These are phyloP conservation scores for Fusarium burgessii DNA, from an alignment of 2,329 filamentous ascomycete genomes.

Conservation along the genomic window DNA sequence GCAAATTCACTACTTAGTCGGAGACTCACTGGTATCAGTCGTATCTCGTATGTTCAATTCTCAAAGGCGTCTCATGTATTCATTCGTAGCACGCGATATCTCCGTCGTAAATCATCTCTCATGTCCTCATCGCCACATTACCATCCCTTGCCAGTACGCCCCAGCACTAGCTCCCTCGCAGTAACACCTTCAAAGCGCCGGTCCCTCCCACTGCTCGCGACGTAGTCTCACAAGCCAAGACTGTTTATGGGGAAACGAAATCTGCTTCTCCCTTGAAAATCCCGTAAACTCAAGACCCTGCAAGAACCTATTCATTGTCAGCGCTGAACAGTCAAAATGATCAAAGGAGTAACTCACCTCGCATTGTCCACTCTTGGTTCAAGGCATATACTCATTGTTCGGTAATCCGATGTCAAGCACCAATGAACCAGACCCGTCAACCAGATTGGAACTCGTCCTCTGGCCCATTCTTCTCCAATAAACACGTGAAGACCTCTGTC, in stretches of 20 bases:
- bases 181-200: constrained; percentile 60
- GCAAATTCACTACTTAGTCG: neutral
- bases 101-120: constrained; percentile 30
- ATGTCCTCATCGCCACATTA: constrained; percentile 16
- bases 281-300: constrained; percentile 78
- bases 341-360: constrained; percentile 69
- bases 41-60: neutral
- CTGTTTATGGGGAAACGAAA: constrained; percentile 93
- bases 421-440: constrained; percentile 88
- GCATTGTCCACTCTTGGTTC: constrained; percentile 93
- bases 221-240: constrained; percentile 85
- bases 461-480: constrained; percentile 91
- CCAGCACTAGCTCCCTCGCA: too few species aligned
- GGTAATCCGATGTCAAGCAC: constrained; percentile 79
- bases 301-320: constrained; percentile 50
- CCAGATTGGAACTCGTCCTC: constrained; percentile 86
- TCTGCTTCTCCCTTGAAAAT: constrained; percentile 87
- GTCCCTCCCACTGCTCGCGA: constrained; percentile 83
- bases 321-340: fast-evolving
- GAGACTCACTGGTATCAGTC: fast-evolving
- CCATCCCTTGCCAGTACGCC: neutral
- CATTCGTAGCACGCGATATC: neutral
- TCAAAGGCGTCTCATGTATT: neutral
- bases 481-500: constrained; percentile 91
- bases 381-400: constrained; percentile 85